Percentiles rank a stretch among this genome's conserved stretches.
These are phyloP conservation scores for Melampsora larici-populina DNA, from an alignment of 1,284 basidiomycete genomes.

Conservation along the genomic window DNA sequence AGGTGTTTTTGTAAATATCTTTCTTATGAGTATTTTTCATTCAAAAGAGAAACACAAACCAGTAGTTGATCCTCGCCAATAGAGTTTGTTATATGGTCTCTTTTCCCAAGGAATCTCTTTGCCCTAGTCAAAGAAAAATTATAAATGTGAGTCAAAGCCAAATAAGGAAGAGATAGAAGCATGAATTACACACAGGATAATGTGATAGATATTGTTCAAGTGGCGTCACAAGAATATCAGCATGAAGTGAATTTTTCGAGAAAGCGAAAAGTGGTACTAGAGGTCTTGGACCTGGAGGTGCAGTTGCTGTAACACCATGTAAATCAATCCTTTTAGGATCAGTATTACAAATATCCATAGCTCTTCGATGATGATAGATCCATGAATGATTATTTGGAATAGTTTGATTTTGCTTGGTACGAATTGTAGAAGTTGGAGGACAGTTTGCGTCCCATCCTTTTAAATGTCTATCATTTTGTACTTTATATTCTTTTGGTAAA, in stretches of 20 bases:
- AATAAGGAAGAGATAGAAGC: too few species aligned
- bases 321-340: slow-evolving; percentile 37
- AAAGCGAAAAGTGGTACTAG: slow-evolving; percentile 51
- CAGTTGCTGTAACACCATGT: slow-evolving; percentile 49
- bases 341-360: slow-evolving; percentile 41
- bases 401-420: not conserved
- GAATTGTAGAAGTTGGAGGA: slow-evolving; percentile 23
- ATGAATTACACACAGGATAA: slow-evolving; percentile 14
- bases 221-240: slow-evolving; percentile 58
- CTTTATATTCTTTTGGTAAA: slow-evolving; percentile 4
- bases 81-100: slow-evolving; percentile 52
- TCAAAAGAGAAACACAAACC: slow-evolving; percentile 52
- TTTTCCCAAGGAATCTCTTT: slow-evolving; percentile 52
- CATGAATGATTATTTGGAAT: slow-evolving; percentile 6
- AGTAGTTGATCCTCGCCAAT: slow-evolving; percentile 56
- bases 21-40: slow-evolving; percentile 19
- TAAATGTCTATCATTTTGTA: not conserved
- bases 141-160: not conserved
- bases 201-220: slow-evolving; percentile 56
- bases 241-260: slow-evolving; percentile 52
- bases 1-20: slow-evolving; percentile 30
- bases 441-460: slow-evolving; percentile 40
- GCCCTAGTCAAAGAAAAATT: slow-evolving; percentile 14
- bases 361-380: slow-evolving; percentile 19
- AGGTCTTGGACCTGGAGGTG: slow-evolving; percentile 47